Evolutionary conservation across 495 filamentous ascomycete species (phyloP).

Genomic region (Neurospora sp.): DNA sequence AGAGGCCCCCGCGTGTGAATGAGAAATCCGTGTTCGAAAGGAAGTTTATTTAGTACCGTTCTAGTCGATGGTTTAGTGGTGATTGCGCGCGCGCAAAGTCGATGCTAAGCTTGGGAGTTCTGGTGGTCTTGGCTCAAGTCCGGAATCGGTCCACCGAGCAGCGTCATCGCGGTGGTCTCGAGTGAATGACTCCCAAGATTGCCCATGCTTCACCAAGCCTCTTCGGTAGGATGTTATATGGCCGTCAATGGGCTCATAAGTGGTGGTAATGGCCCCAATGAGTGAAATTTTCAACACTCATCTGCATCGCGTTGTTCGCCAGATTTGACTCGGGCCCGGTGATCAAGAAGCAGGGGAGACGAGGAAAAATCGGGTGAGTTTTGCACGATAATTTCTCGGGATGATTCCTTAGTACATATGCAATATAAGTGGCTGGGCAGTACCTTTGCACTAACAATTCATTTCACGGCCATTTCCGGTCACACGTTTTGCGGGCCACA

Average conservation of each 20-base stretch:
- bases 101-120: not conserved
- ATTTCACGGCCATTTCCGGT: conserved; percentile 12
- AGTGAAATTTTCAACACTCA: not conserved
- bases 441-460: conserved; percentile 16
- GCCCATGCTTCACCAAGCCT: not conserved
- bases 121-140: not conserved
- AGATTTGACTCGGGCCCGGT: not conserved
- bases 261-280: not conserved
- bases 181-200: not conserved
- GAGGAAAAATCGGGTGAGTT: not conserved
- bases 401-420: not conserved
- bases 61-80: too few relatives aligned
- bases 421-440: not conserved
- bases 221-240: not conserved
- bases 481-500: conserved; percentile 15
- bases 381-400: conserved; percentile 14
- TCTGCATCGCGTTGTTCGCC: not conserved
- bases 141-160: not conserved
- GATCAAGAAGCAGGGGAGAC: not conserved
- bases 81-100: not conserved
- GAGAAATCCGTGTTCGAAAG: too few relatives aligned
- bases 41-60: too few relatives aligned
- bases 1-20: too few relatives aligned
- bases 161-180: not conserved
- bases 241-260: not conserved